Evolutionary conservation across 257 asterid genomes (phyloP).

Genomic region (Fraxinus americana): DNA sequence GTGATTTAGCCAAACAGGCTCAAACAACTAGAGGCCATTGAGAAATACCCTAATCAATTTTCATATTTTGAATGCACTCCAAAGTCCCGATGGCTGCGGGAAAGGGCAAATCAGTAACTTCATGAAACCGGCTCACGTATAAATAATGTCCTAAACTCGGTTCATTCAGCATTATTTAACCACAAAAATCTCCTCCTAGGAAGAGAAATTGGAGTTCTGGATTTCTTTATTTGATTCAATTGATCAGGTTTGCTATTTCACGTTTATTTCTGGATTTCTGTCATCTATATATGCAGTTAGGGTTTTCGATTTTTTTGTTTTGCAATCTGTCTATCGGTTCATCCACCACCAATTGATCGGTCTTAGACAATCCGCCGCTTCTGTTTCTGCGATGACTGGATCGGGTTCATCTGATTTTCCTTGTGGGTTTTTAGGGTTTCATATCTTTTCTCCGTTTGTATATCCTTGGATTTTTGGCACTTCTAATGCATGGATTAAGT

Average conservation of each 20-base stretch:
- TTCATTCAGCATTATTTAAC: too few relatives aligned
- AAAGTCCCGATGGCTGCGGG: too few relatives aligned
- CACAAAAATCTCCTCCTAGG: too few relatives aligned
- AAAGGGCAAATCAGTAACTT: neutral
- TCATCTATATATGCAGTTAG: neutral
- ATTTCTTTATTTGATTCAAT: neutral
- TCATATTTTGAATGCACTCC: too few relatives aligned
- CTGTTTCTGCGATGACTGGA: constrained; percentile 1
- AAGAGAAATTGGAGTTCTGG: neutral
- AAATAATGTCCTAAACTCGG: too few relatives aligned
- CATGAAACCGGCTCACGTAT: neutral
- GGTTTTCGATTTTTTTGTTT: constrained; percentile 14
- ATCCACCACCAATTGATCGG: constrained; percentile 13
- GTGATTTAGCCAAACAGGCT: too few relatives aligned
- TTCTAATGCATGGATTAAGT: neutral
- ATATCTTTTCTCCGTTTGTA: constrained; percentile 9
- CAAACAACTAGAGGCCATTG: too few relatives aligned
- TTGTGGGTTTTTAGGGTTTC: constrained; percentile 14
- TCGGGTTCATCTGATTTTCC: constrained; percentile 14
- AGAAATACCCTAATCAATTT: too few relatives aligned
- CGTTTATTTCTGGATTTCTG: neutral
- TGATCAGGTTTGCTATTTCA: constrained; percentile 26
- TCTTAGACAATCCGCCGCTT: constrained; percentile 9
- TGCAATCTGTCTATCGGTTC: constrained; percentile 6
- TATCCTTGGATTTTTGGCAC: neutral